Conservation (phyloP, 2,329 filamentous ascomycete genomes). For the Pezicula radicicola region DNA sequence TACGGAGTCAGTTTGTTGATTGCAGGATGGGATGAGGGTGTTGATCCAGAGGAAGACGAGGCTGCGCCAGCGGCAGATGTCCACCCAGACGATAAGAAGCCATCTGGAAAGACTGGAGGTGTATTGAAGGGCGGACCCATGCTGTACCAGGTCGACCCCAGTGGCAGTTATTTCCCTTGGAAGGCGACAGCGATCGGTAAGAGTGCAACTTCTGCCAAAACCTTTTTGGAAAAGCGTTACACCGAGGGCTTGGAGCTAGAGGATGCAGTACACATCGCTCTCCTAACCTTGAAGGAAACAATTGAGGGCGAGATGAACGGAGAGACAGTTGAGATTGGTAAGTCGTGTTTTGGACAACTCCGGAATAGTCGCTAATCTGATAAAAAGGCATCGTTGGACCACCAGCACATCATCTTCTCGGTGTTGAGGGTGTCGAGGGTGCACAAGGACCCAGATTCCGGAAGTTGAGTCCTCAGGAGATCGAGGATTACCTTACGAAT, state of each 20-base stretch:
- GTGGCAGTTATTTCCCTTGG: slow-evolving; percentile 98
- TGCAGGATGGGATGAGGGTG: slow-evolving; percentile 96
- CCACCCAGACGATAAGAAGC: slow-evolving; percentile 68
- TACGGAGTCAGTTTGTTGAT: slow-evolving; percentile 96
- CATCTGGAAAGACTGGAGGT: slow-evolving; percentile 84
- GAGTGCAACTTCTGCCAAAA: slow-evolving; percentile 97
- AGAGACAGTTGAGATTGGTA: slow-evolving; percentile 96
- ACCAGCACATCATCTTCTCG: slow-evolving; percentile 88
- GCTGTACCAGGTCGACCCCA: slow-evolving; percentile 98
- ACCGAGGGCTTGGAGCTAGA: slow-evolving; percentile 95
- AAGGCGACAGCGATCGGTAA: slow-evolving; percentile 99
- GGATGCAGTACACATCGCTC: slow-evolving; percentile 96
- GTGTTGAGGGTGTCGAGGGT: slow-evolving; percentile 84
- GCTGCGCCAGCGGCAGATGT: slow-evolving; percentile 48
- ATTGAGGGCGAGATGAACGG: slow-evolving; percentile 99
- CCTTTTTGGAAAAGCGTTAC: slow-evolving; percentile 98
- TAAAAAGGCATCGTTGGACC: slow-evolving; percentile 83
- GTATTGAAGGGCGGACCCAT: slow-evolving; percentile 95
- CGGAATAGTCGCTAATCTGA: slow-evolving; percentile 20
- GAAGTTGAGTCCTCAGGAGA: slow-evolving; percentile 95
- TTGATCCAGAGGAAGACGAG: slow-evolving; percentile 77
- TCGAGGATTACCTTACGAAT: slow-evolving; percentile 99
- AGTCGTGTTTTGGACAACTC: slow-evolving; percentile 27
- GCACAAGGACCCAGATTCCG: slow-evolving; percentile 84
- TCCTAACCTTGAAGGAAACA: slow-evolving; percentile 96